Percentiles rank a stretch among this genome's conserved stretches.
phyloP scores from a whole-genome alignment of 2,329 filamentous ascomycete species.

The Penicillium sp. region DNA sequence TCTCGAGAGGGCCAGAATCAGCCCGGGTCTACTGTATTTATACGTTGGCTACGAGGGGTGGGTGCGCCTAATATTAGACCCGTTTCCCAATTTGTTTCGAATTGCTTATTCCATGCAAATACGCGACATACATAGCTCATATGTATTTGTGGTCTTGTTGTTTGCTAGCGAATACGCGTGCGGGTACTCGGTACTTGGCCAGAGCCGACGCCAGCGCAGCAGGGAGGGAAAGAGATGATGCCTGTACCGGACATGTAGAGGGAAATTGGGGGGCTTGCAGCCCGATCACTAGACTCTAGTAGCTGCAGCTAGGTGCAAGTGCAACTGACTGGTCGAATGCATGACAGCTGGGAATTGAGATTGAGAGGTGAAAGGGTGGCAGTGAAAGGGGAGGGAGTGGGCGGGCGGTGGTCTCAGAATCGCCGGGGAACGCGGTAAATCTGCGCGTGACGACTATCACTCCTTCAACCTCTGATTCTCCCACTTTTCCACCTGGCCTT shows the following conservation, averaged over 20 bases:
- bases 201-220: constrained; percentile 11
- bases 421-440: constrained; percentile 36
- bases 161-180: neutral
- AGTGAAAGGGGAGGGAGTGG: constrained; percentile 2
- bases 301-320: neutral
- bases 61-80: too few relatives aligned
- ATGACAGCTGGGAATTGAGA: neutral
- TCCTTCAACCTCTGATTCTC: constrained; percentile 22
- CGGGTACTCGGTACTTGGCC: constrained; percentile 15
- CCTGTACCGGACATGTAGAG: constrained; percentile 4
- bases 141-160: neutral
- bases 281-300: constrained; percentile 4
- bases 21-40: neutral
- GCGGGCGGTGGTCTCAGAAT: constrained; percentile 7
- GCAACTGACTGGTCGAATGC: constrained; percentile 5
- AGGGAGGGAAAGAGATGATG: neutral
- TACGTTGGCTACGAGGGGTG: neutral
- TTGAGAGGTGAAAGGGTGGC: neutral
- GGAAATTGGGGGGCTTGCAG: constrained; percentile 20
- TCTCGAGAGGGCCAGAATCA: neutral
- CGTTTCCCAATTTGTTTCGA: too few relatives aligned
- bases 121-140: neutral
- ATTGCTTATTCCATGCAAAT: too few relatives aligned
- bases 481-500: constrained; percentile 29
- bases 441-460: constrained; percentile 34